These are phyloP conservation scores for Volvox reticuliferus DNA, from an alignment of 139 green algal species.

Conservation along the genomic window DNA sequence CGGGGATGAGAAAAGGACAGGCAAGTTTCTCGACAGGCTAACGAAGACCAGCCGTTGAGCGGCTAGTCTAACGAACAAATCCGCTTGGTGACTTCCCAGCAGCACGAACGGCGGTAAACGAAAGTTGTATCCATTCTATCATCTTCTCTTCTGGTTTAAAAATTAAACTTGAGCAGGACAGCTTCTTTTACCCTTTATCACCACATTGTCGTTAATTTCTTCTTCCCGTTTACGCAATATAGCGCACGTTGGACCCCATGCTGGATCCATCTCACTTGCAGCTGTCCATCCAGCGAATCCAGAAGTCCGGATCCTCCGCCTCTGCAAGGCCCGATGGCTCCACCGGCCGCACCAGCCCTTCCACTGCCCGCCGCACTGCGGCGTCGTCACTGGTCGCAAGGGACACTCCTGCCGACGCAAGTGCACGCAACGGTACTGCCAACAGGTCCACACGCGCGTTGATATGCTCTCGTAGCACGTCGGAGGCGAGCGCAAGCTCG, in stretches of 20 bases:
- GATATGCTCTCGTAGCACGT: slow-evolving; percentile 72
- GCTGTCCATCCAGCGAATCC: slow-evolving; percentile 52
- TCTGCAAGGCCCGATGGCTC: not conserved
- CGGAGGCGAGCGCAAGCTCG: slow-evolving; percentile 70
- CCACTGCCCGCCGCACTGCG: slow-evolving; percentile 24
- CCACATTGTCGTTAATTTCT: no score
- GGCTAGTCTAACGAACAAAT: no score
- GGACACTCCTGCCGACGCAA: not conserved
- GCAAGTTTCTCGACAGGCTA: not conserved
- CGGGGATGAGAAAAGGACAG: not conserved
- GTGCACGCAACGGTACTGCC: slow-evolving; percentile 10
- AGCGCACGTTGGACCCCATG: no score
- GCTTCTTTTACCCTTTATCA: no score
- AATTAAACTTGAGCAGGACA: no score
- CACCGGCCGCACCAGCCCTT: not conserved
- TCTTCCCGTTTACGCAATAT: no score
- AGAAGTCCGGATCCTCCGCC: slow-evolving; percentile 39
- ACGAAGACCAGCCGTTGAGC: no score
- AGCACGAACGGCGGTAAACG: no score
- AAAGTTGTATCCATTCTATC: no score
- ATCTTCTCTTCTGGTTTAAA: no score
- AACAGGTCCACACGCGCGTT: slow-evolving; percentile 67
- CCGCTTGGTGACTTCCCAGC: no score
- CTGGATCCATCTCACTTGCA: slow-evolving; percentile 37
- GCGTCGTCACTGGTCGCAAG: slow-evolving; percentile 8